These are phyloP conservation scores for Kodamaea sagamina DNA, from an alignment of 805 yeast species.

Conservation along the genomic window DNA sequence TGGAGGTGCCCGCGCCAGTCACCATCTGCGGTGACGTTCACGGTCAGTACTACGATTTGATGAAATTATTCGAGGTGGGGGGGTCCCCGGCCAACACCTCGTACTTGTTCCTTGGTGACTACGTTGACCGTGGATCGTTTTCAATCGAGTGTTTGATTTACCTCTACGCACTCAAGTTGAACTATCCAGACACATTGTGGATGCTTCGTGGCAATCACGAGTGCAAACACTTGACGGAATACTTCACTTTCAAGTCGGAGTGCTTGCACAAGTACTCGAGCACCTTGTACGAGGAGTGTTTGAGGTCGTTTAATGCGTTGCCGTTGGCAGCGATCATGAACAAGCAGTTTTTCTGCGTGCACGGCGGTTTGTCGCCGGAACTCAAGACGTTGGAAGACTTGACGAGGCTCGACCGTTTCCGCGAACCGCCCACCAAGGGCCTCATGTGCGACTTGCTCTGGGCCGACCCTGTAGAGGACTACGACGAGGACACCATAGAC, in stretches of 20 bases:
- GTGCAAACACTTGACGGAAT: conserved; percentile 87
- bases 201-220: conserved; percentile 94
- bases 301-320: conserved; percentile 77
- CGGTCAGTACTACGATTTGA: conserved; percentile 88
- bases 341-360: conserved; percentile 92
- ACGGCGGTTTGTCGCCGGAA: conserved; percentile 93
- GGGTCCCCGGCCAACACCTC: conserved; percentile 80
- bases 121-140: conserved; percentile 92
- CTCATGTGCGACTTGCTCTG: conserved; percentile 92
- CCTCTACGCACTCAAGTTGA: conserved; percentile 76
- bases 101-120: conserved; percentile 88
- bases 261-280: conserved; percentile 80
- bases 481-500: conserved; percentile 56
- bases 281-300: conserved; percentile 67
- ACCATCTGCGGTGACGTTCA: conserved; percentile 98
- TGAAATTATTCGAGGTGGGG: conserved; percentile 90
- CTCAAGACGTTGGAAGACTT: conserved; percentile 70
- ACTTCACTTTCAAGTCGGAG: conserved; percentile 89
- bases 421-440: conserved; percentile 92
- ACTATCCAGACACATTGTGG: conserved; percentile 72
- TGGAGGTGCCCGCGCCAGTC: conserved; percentile 86
- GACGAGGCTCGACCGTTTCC: conserved; percentile 69
- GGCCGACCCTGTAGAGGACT: conserved; percentile 95
- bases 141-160: conserved; percentile 80
- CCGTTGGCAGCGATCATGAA: conserved; percentile 95